Base-by-base conservation (phyloP, 2,329 filamentous ascomycete genomes). In the Chaetomium strumarium region DNA sequence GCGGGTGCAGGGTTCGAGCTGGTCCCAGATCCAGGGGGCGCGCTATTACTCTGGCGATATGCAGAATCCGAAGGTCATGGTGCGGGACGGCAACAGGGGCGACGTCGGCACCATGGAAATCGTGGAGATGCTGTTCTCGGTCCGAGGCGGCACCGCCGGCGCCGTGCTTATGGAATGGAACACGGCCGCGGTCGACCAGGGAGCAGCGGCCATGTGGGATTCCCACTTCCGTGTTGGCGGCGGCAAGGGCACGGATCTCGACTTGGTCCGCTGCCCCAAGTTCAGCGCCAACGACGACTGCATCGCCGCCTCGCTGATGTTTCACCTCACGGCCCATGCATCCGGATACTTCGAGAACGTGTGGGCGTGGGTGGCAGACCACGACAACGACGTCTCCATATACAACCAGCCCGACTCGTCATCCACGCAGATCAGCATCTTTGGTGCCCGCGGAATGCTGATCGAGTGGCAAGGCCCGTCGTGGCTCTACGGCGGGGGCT, bases 191-290 rank as follows among this genome's bases (percentile, higher is more conserved):
- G 12, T 14, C 6, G 12, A 7, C 7, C 34, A 36, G n/a, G 34
- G 34, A 5, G 6, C 34, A 8, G n/a, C n/a, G n/a, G n/a, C n/a
- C n/a, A n/a, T n/a, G 61, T 82, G 78, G 77, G 86, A 90, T 62
- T 79, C 84, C 19, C 86, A 90, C 69, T 79, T 85, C 63, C 81
- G 86, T 62, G 77, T 90, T 47, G 86, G 85, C 58, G 86, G 86
- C 14, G 81, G 78, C 49, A 75, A 77, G 4, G 85, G 85, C 46
- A 85, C 83, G 11, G 69, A 83, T 44, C 75, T 89, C 33, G 80
- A 85, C 65, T 77, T 80, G 41, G 75, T 79, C 55, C 79, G 79
- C 49, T 91, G 87, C 66, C 68, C 76, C 54, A 88, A 86, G 69
- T 58, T 68, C 46, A 60, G 72, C 14, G 16, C 51, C 6, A 53